Evolutionary conservation across 2,329 filamentous ascomycete genomes (phyloP).

Genomic region (Pseudonectria buxi): DNA sequence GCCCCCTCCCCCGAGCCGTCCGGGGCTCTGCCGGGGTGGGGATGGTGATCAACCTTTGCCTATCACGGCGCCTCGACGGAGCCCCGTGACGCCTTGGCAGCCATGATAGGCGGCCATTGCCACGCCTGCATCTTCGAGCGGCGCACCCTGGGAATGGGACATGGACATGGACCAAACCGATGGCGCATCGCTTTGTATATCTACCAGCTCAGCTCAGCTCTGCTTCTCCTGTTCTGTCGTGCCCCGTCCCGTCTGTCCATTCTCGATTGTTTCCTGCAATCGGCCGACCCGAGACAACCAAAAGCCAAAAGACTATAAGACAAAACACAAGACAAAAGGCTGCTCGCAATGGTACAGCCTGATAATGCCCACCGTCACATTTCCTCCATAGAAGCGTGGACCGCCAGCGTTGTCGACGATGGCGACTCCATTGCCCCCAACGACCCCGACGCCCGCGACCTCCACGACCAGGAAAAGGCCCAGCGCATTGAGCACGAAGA

Average conservation of each 20-base stretch:
- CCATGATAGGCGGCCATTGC: constrained; percentile 14
- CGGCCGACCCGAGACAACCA: too few species aligned
- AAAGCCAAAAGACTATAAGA: too few species aligned
- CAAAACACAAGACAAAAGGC: background rate
- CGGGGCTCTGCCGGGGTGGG: too few species aligned
- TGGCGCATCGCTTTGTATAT: too few species aligned
- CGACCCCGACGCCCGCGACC: constrained; percentile 21
- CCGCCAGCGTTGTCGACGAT: constrained; percentile 15
- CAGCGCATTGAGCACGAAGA: constrained; percentile 23
- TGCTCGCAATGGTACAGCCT: constrained; percentile 17
- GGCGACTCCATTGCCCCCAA: constrained; percentile 16
- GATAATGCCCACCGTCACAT: constrained; percentile 17
- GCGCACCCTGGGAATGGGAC: too few species aligned
- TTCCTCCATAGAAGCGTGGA: constrained; percentile 19
- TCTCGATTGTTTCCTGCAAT: too few species aligned
- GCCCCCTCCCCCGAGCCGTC: too few species aligned
- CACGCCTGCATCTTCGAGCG: constrained; percentile 13
- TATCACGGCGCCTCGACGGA: constrained; percentile 13
- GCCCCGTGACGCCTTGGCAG: constrained; percentile 13
- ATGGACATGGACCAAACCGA: too few species aligned
- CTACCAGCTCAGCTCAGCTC: too few species aligned
- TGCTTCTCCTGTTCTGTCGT: too few species aligned
- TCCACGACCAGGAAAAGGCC: constrained; percentile 23
- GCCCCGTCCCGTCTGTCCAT: too few species aligned
- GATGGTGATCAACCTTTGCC: constrained; percentile 5